Percentiles rank a stretch among this genome's conserved stretches.
Conservation (phyloP, 495 filamentous ascomycete species). For the Hypoxylon fuscum region DNA sequence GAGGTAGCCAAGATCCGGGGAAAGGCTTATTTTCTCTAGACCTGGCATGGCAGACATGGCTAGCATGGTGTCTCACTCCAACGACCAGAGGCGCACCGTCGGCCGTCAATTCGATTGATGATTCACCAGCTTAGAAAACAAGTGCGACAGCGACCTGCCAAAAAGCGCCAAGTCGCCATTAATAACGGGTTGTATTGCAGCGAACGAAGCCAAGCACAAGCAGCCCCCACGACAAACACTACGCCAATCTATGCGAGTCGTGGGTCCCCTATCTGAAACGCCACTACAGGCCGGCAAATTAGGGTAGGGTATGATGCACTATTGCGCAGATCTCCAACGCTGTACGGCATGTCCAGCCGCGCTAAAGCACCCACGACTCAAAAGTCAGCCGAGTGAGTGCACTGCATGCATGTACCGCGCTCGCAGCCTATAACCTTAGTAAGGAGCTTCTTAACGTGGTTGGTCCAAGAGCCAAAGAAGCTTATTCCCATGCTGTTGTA, state of each 20-base stretch:
- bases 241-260: not conserved
- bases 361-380: conserved; percentile 26
- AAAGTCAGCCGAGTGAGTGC: conserved; percentile 18
- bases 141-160: conserved; percentile 31
- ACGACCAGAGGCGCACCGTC: not conserved
- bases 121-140: conserved; percentile 12
- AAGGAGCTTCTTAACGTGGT: conserved; percentile 21
- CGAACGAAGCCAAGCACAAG: not conserved
- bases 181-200: conserved; percentile 7
- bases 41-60: not conserved
- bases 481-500: conserved; percentile 26
- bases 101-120: conserved; percentile 1
- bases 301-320: conserved; percentile 16
- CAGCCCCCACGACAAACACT: conserved; percentile 18
- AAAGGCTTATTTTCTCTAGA: conserved; percentile 36
- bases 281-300: conserved; percentile 21
- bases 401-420: conserved; percentile 10
- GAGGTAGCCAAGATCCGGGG: conserved; percentile 40
- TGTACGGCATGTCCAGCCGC: conserved; percentile 38
- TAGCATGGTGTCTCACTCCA: conserved; percentile 23
- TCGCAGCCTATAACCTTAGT: conserved; percentile 15
- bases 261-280: conserved; percentile 34
- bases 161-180: conserved; percentile 32
- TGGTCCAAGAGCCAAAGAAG: conserved; percentile 32
- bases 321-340: conserved; percentile 31